Evolutionary conservation across 169 alveolate genomes (phyloP), one percentile per base, ranked within the genome.

Genomic region (Plasmodium yoelii): DNA sequence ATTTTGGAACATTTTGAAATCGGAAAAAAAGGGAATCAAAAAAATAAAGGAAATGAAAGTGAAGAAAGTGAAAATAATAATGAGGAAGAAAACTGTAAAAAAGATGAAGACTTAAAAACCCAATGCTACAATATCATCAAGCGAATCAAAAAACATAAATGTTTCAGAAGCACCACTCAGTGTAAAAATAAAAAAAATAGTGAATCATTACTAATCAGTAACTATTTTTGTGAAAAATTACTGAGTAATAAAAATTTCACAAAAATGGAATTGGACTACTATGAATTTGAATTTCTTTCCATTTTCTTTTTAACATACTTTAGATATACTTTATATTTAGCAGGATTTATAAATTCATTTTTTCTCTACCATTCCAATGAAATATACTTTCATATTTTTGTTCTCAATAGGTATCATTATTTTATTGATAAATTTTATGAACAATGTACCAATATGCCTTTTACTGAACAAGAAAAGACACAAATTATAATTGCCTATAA

Each of bases 341-440:
- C 67, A n/a, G 87, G 87, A 1, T 73, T 59, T 59, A 59, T 73
- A 56, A 73, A 73, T 57, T 59, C 87, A 7, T 73, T 71, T 19
- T 73, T 73, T 59, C 73, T 73, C 34, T 73, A 73, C 42, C 87
- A 73, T 51, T 73, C 87, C 9, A 73, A 73, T 26, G 87, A 73
- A 51, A 64, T 73, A 49, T 71, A 73, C 49, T 73, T 73, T 53
- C 46, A 57, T 64, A 57, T 73, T 19, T 73, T 73, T 59, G 87
- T 73, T 39, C 51, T 73, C 18, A 73, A 73, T 47, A 73, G 87
- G 26, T 73, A 73, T 73, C 87, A 73, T 19, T 39, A 73, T 51
- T 73, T 73, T 49, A 71, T 73, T 49, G 87, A 73, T 34, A 42
- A 73, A 10, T 57, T 73, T 63, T 56, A 73, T 15, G 13, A 42